A percentile compares a stretch with the other conserved stretches of the same genome.
Evolutionary conservation across 2,329 filamentous ascomycete species (phyloP).

Genomic region (Periconia sp.): DNA sequence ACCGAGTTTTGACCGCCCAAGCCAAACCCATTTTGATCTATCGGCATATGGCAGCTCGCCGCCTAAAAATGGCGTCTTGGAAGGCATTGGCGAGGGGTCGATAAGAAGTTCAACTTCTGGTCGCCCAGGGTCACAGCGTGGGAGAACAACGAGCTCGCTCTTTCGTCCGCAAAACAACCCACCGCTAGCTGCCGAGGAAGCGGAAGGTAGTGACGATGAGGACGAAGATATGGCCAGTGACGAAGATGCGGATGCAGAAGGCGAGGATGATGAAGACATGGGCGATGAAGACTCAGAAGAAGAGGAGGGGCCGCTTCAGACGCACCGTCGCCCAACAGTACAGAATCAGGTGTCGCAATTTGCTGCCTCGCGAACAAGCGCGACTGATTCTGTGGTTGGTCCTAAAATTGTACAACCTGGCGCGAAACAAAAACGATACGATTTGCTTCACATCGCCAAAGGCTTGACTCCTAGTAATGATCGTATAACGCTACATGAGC

Average conservation of each 20-base stretch:
- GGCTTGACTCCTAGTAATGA: conserved; percentile 62
- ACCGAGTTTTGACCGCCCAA: conserved; percentile 30
- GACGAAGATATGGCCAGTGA: conserved; percentile 29
- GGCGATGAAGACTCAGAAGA: conserved; percentile 35
- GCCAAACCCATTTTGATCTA: conserved; percentile 20
- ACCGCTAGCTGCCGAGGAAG: conserved; percentile 30
- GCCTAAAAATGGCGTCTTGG: conserved; percentile 29
- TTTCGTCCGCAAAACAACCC: conserved; percentile 42
- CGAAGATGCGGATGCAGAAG: conserved; percentile 24
- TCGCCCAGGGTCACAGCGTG: conserved; percentile 30
- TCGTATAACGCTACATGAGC: conserved; percentile 65
- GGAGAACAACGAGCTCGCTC: conserved; percentile 25
- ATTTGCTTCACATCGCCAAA: conserved; percentile 71
- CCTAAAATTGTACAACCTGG: conserved; percentile 27
- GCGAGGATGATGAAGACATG: conserved; percentile 31
- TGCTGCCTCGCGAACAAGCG: conserved; percentile 41
- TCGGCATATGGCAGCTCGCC: conserved; percentile 37
- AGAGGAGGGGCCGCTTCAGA: conserved; percentile 46
- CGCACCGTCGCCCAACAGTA: conserved; percentile 28
- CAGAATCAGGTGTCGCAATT: conserved; percentile 34
- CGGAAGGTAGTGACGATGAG: conserved; percentile 33
- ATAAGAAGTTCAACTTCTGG: conserved; percentile 32
- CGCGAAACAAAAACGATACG: conserved; percentile 56
- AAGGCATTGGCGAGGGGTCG: conserved; percentile 29
- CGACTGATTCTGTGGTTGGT: conserved; percentile 21